Conservation (phyloP, 1,284 basidiomycete genomes). For the Malassezia furfur region DNA sequence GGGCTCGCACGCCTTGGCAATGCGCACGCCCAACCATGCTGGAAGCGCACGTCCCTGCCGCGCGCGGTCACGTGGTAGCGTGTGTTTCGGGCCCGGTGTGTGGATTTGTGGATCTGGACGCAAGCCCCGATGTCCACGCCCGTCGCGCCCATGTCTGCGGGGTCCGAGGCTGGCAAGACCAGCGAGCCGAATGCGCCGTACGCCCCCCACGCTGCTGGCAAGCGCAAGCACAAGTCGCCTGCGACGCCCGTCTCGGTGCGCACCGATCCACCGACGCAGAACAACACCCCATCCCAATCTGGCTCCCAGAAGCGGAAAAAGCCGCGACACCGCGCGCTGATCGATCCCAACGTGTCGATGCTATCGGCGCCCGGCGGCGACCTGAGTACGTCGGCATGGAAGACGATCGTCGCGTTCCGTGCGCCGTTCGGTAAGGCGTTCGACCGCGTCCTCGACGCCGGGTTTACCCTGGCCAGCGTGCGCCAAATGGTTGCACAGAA, state of each 20-base stretch:
- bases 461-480: slow-evolving; percentile 4
- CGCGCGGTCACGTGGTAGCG: too few relatives aligned
- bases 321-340: not conserved
- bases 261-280: not conserved
- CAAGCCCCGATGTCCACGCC: not conserved
- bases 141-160: not conserved
- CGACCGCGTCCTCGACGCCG: slow-evolving; percentile 13
- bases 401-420: slow-evolving; percentile 17
- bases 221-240: not conserved
- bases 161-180: not conserved
- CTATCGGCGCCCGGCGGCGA: not conserved
- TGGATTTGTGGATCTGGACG: too few relatives aligned
- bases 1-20: not conserved
- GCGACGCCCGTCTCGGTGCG: not conserved
- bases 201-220: not conserved
- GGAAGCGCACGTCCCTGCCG: too few relatives aligned
- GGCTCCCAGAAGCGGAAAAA: not conserved
- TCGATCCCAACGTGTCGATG: not conserved
- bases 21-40: not conserved
- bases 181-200: not conserved
- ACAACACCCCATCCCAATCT: too few relatives aligned
- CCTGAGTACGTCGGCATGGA: not conserved
- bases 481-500: slow-evolving; percentile 15
- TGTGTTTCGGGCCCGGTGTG: too few relatives aligned
- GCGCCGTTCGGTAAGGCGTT: slow-evolving; percentile 12